Percentiles rank a stretch among this genome's conserved stretches.
Conservation (phyloP, 108 stramenopile genomes). For the Fragilariopsis cylindrus region DNA sequence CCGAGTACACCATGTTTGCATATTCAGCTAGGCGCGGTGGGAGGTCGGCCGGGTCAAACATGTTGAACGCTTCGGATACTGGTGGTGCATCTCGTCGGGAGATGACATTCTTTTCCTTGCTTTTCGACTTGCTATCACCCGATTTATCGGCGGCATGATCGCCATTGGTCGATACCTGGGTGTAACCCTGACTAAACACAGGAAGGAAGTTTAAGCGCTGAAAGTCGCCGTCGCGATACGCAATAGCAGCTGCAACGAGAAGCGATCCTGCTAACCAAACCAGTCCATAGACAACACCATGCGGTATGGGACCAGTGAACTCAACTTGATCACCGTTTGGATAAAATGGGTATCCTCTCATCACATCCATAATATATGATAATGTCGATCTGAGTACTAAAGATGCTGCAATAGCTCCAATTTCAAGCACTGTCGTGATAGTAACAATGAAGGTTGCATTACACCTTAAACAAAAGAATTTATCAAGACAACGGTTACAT, state of each 20-base stretch:
- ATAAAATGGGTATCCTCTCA: conserved; percentile 45
- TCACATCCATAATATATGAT: conserved; percentile 45
- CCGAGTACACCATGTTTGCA: conserved; percentile 91
- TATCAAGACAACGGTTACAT: conserved; percentile 11
- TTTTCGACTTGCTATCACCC: conserved; percentile 17
- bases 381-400: conserved; percentile 42
- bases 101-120: conserved; percentile 25
- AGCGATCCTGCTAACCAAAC: conserved; percentile 60
- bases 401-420: conserved; percentile 53
- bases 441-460: conserved; percentile 45
- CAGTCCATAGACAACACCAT: conserved; percentile 32
- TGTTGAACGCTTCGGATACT: conserved; percentile 67
- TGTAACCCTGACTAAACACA: conserved; percentile 14
- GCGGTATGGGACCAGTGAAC: conserved; percentile 1
- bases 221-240: conserved; percentile 61
- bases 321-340: conserved; percentile 19
- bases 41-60: conserved; percentile 90
- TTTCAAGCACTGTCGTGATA: conserved; percentile 56
- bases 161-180: conserved; percentile 21
- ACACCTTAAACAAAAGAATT: conserved; percentile 25
- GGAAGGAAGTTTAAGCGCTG: conserved; percentile 12
- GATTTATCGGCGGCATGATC: too few relatives aligned
- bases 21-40: conserved; percentile 90
- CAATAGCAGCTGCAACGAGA: conserved; percentile 50
- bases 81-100: conserved; percentile 35